These are phyloP conservation scores for Saitozyma podzolica DNA, from an alignment of 768 basidiomycete species.

Conservation along the genomic window DNA sequence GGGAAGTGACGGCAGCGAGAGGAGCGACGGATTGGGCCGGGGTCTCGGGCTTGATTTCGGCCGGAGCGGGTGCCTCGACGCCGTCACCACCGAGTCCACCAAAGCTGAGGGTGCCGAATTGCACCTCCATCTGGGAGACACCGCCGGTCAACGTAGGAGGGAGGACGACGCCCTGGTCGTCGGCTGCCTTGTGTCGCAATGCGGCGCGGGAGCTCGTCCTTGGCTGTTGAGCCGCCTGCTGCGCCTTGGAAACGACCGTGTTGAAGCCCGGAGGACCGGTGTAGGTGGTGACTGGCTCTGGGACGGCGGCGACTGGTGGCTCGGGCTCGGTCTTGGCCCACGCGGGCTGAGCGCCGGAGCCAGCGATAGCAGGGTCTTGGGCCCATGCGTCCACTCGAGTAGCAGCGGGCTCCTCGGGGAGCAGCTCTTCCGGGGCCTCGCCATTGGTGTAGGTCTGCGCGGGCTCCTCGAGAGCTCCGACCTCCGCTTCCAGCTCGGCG, in stretches of 20 bases:
- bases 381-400: slow-evolving; percentile 22
- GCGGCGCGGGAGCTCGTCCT: slow-evolving; percentile 47
- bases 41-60: slow-evolving; percentile 25
- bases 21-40: slow-evolving; percentile 20
- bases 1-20: slow-evolving; percentile 29
- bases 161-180: slow-evolving; percentile 53
- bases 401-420: slow-evolving; percentile 10
- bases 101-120: slow-evolving; percentile 54
- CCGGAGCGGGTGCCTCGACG: slow-evolving; percentile 34
- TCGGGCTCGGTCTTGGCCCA: slow-evolving; percentile 36
- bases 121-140: slow-evolving; percentile 49
- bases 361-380: slow-evolving; percentile 42
- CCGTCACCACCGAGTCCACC: slow-evolving; percentile 46
- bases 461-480: slow-evolving; percentile 18
- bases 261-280: slow-evolving; percentile 53
- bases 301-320: slow-evolving; percentile 24
- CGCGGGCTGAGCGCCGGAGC: slow-evolving; percentile 35
- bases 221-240: slow-evolving; percentile 25
- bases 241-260: slow-evolving; percentile 28
- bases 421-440: slow-evolving; percentile 13
- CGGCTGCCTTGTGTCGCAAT: slow-evolving; percentile 46
- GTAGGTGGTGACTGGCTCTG: slow-evolving; percentile 48
- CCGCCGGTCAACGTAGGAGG: slow-evolving; percentile 36
- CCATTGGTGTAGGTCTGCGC: slow-evolving; percentile 23
- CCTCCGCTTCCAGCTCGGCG: slow-evolving; percentile 32